These are phyloP conservation scores for Yamadazyma taylorii DNA, from an alignment of 1,139 yeast genomes.

Conservation along the genomic window DNA sequence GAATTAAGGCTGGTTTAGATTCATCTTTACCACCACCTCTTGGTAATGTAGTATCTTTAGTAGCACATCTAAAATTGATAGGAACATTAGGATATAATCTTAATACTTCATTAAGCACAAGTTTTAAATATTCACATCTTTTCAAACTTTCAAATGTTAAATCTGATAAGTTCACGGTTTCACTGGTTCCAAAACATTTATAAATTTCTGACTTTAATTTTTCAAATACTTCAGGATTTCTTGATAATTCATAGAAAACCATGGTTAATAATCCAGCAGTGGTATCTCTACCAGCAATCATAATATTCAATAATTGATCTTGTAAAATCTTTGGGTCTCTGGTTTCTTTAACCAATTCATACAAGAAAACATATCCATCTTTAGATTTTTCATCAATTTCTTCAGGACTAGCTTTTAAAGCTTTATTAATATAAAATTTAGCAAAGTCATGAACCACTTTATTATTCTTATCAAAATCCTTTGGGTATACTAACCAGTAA, in stretches of 20 bases:
- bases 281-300: constrained; percentile 54
- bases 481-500: constrained; percentile 25
- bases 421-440: constrained; percentile 25
- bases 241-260: constrained; percentile 40
- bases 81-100: constrained; percentile 57
- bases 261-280: constrained; percentile 51
- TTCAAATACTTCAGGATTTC: constrained; percentile 36
- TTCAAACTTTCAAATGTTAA: constrained; percentile 48
- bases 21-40: constrained; percentile 53
- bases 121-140: constrained; percentile 47
- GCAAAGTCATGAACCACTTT: constrained; percentile 27
- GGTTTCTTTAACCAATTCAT: constrained; percentile 47
- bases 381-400: constrained; percentile 26
- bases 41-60: constrained; percentile 33
- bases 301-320: constrained; percentile 47
- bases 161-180: constrained; percentile 13
- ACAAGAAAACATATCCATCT: constrained; percentile 46
- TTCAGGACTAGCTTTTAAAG: constrained; percentile 23
- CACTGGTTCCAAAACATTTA: constrained; percentile 24
- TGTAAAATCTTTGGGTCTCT: constrained; percentile 44
- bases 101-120: constrained; percentile 49
- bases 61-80: constrained; percentile 45
- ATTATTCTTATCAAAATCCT: constrained; percentile 21
- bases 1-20: constrained; percentile 39
- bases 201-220: constrained; percentile 35